Conservation (phyloP, 257 asterid genomes). For the Nicotiana tabacum region DNA sequence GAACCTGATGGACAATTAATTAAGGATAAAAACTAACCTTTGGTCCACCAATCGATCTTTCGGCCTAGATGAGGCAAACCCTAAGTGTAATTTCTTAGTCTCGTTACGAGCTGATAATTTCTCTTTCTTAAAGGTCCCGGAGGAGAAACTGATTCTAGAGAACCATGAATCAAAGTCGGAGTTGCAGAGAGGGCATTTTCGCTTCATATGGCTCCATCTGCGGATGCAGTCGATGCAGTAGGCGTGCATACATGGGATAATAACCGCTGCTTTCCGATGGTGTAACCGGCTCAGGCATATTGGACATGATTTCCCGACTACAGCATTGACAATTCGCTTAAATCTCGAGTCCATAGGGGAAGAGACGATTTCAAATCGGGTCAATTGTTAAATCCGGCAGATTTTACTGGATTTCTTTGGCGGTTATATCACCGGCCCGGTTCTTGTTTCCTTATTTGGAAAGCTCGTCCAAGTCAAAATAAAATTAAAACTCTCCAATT, state of each 20-base stretch:
- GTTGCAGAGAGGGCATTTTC: conserved; percentile 53
- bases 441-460: no score
- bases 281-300: conserved; percentile 33
- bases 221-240: conserved; percentile 48
- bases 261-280: conserved; percentile 28
- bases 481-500: no score
- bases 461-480: no score
- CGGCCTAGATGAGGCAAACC: not conserved
- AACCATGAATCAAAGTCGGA: conserved; percentile 35
- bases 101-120: conserved; percentile 1
- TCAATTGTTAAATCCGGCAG: not conserved
- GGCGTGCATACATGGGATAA: conserved; percentile 45
- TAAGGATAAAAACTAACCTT: not conserved
- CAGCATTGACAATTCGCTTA: conserved; percentile 13
- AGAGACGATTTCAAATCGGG: not conserved
- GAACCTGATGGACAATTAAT: not conserved
- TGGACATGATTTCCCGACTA: conserved; percentile 34
- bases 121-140: conserved; percentile 22
- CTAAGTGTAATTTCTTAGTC: not conserved
- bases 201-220: conserved; percentile 50
- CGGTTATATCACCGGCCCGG: not conserved
- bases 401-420: not conserved
- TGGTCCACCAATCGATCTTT: conserved; percentile 12
- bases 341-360: not conserved
- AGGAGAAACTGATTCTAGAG: conserved; percentile 10